Conservation (phyloP, 2,329 filamentous ascomycete species). For the Verticillium klebahnii region DNA sequence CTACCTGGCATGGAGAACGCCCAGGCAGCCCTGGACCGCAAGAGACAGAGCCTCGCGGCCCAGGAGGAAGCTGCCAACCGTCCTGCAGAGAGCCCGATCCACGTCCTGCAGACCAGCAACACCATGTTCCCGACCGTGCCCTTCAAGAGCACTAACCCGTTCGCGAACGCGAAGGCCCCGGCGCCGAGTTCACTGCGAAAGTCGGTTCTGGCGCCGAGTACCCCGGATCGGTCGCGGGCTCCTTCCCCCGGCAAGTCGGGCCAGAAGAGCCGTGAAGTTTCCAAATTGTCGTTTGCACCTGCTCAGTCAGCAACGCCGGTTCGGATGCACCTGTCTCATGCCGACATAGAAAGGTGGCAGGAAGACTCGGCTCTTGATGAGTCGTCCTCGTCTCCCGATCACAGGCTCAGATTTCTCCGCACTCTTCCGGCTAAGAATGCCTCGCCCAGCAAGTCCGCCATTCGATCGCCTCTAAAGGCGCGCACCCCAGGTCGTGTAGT, state of each 20-base stretch:
- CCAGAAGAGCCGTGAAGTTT: not conserved
- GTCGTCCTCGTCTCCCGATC: constrained; percentile 30
- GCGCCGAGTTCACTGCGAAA: not conserved
- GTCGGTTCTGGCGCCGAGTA: not conserved
- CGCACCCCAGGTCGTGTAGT: constrained; percentile 55
- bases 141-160: not conserved
- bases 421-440: constrained; percentile 45
- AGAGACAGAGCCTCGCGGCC: constrained; percentile 3
- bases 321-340: constrained; percentile 21
- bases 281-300: not conserved
- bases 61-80: constrained; percentile 6
- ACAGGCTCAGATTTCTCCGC: constrained; percentile 36
- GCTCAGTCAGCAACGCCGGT: not conserved
- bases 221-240: not conserved
- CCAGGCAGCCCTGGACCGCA: constrained; percentile 6
- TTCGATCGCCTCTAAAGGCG: constrained; percentile 53
- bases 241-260: not conserved
- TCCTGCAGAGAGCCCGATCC: constrained; percentile 8
- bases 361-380: constrained; percentile 31
- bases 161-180: not conserved
- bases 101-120: constrained; percentile 23
- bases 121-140: constrained; percentile 31
- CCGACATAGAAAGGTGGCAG: constrained; percentile 37
- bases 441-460: constrained; percentile 52
- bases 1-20: constrained; percentile 24